phyloP scores from a whole-genome alignment of 225 moss, liverwort and hornwort species.

The Bryoerythrophyllum caledonicum region DNA sequence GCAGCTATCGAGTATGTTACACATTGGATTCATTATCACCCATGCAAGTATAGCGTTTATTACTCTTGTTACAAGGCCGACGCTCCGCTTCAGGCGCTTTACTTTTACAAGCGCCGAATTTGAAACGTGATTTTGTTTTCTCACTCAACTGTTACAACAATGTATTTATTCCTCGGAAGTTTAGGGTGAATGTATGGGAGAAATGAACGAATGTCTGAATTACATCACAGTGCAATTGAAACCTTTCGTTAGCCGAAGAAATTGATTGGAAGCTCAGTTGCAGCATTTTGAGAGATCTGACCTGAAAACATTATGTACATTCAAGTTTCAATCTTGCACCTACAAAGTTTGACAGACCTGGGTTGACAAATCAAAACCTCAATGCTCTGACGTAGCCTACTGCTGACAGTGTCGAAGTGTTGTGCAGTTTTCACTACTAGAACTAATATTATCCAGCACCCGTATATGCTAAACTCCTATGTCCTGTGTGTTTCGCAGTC shows the following conservation, averaged over 20 bases:
- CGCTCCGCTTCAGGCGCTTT: conserved; percentile 8
- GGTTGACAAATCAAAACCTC: conserved; percentile 41
- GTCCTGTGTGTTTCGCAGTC: background rate
- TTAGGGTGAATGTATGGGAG: too few species aligned
- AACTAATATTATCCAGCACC: background rate
- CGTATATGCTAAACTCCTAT: background rate
- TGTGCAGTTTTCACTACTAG: conserved; percentile 19
- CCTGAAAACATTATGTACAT: conserved; percentile 23
- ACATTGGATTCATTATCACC: conserved; percentile 12
- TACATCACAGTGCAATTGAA: too few species aligned
- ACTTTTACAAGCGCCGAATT: background rate
- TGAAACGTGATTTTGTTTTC: background rate
- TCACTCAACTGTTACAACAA: background rate
- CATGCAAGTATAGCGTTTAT: background rate
- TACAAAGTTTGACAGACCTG: conserved; percentile 24
- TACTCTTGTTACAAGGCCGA: conserved; percentile 7
- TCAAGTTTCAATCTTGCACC: conserved; percentile 19
- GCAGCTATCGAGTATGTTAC: conserved; percentile 19
- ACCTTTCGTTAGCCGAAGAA: background rate
- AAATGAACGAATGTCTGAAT: too few species aligned
- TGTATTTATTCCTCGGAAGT: background rate
- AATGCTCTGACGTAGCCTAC: conserved; percentile 31
- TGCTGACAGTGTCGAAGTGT: background rate
- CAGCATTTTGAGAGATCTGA: background rate
- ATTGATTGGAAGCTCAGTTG: background rate